Base-by-base conservation (phyloP, 345 rosid genomes). In the Tarenaya hassleriana region DNA sequence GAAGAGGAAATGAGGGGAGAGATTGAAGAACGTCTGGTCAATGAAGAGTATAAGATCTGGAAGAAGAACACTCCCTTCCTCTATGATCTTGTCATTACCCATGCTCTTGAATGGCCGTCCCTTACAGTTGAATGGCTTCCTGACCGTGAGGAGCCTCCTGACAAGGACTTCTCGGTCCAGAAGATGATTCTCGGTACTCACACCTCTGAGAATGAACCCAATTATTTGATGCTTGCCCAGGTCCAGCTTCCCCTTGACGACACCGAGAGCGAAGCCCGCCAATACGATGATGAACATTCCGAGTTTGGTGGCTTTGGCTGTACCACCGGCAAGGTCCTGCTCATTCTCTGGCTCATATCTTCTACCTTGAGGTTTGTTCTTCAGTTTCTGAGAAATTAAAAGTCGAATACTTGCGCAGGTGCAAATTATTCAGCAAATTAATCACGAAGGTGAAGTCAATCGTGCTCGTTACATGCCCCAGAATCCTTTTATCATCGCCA, bases 31-130 rank as follows among this genome's bases (percentile, higher is more conserved):
- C 42, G 97, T 24, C 71, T 88, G 44, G 81, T 92, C 67, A 92
- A 85, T 58, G 95, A 92, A 70, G 98, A 88, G 66, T 92, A 92
- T 82, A 88, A 92, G 81, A 88, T 88, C 50, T 92, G 97, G 98
- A 92, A 88, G 76, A 92, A 92, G 77, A 92, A 92, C 74, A 92
- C 98, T 16, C 98, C 97, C 7, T 92, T 92, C 67, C 84, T 92
- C 11, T 92, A 92, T 69, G 97, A 92, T 70, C 83, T 92, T 29
- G 94, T 92, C 50, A 88, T 92, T 31, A 88, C 97, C 34, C 97
- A 92, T 45, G 98, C 98, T 62, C 83, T 92, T 13, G 97, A 92
- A 51, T 92, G 97, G 98, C 98, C 98, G 4, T 92, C 97, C 16
- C 94, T 88, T 61, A 88, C 97, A 34, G 97, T 92, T 7, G 95